Percentiles rank a stretch among this genome's conserved stretches.
phyloP scores from a whole-genome alignment of 345 rosid genomes.

The Garcia nutans region DNA sequence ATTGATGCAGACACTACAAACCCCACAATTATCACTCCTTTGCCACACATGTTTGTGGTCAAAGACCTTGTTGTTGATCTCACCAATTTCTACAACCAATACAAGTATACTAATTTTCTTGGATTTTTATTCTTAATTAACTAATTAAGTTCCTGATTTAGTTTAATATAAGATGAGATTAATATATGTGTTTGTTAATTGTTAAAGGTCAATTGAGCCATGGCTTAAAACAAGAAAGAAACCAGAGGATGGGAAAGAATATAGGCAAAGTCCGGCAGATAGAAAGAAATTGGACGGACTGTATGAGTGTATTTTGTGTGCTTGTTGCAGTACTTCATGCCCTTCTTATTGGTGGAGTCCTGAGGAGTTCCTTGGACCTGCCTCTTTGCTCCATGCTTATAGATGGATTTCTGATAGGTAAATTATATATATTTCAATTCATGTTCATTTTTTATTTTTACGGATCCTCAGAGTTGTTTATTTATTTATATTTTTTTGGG shows the following conservation, averaged over 20 bases:
- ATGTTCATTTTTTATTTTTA: too few species aligned
- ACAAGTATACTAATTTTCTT: slow-evolving; percentile 36
- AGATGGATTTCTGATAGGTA: slow-evolving; percentile 65
- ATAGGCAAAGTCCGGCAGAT: slow-evolving; percentile 47
- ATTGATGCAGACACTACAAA: slow-evolving; percentile 44
- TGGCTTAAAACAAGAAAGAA: slow-evolving; percentile 55
- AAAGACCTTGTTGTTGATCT: slow-evolving; percentile 67
- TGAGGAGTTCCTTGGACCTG: slow-evolving; percentile 63
- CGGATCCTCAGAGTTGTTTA: too few species aligned
- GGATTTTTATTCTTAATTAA: too few species aligned
- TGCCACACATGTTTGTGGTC: slow-evolving; percentile 68
- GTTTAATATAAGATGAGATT: not conserved
- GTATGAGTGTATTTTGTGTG: slow-evolving; percentile 72
- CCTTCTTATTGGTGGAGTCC: slow-evolving; percentile 81
- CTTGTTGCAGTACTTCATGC: slow-evolving; percentile 64
- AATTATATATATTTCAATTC: not conserved
- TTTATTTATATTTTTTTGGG: not conserved
- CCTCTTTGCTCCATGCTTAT: slow-evolving; percentile 59
- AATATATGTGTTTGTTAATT: not conserved
- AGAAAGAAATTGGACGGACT: slow-evolving; percentile 64
- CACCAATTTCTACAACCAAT: slow-evolving; percentile 62
- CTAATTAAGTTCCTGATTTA: too few species aligned
- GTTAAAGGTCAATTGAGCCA: slow-evolving; percentile 56
- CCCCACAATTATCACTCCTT: slow-evolving; percentile 54
- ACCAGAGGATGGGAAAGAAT: slow-evolving; percentile 45